Conservation (phyloP, 2,329 filamentous ascomycete genomes). For the Capronia epimyces region DNA sequence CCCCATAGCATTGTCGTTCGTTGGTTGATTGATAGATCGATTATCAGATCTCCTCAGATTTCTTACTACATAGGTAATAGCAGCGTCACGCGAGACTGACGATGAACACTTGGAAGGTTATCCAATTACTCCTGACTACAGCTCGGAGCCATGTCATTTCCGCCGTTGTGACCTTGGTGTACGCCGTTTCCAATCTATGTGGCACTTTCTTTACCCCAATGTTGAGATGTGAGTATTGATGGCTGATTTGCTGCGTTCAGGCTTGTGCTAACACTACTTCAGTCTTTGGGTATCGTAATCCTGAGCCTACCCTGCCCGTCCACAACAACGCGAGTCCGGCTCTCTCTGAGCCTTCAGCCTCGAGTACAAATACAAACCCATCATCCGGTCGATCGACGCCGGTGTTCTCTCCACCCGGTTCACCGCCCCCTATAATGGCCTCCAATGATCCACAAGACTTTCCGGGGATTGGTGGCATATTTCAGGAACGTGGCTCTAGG, state of each 20-base stretch:
- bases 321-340: background rate
- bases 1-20: background rate
- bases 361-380: conserved; percentile 8
- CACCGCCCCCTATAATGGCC: conserved; percentile 2
- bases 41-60: background rate
- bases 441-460: conserved; percentile 4
- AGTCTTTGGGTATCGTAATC: background rate
- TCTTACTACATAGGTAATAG: background rate
- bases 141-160: conserved; percentile 4
- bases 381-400: conserved; percentile 6
- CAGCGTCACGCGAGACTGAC: background rate
- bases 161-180: background rate
- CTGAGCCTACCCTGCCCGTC: background rate
- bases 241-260: background rate
- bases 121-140: conserved; percentile 2
- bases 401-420: conserved; percentile 1
- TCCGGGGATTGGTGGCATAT: conserved; percentile 4
- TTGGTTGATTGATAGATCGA: background rate
- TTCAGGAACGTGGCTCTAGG: background rate
- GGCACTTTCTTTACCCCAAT: background rate
- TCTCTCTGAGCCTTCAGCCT: background rate
- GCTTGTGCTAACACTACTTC: background rate
- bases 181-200: background rate
- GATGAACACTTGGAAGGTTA: background rate
- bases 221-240: conserved; percentile 6